Conservation (phyloP, 2,329 filamentous ascomycete genomes). For the Zasmidium cellare region DNA sequence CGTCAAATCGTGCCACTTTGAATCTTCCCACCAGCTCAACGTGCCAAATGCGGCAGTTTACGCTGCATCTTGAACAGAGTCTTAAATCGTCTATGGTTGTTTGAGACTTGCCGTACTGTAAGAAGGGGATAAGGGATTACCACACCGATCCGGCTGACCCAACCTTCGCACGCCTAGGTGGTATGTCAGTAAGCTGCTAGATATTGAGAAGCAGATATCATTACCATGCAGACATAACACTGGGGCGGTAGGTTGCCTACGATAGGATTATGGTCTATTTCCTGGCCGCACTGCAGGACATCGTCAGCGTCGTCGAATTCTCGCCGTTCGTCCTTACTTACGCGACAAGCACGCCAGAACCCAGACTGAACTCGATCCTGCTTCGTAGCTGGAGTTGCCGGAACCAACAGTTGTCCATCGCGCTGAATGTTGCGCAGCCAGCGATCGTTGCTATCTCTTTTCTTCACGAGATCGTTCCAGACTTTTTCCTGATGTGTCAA, state of each 20-base stretch:
- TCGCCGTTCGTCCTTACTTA: background rate
- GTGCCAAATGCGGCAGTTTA: too few species aligned
- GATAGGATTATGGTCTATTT: too few species aligned
- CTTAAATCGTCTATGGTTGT: background rate
- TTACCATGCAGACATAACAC: background rate
- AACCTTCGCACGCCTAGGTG: slow-evolving; percentile 7
- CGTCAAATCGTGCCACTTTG: too few species aligned
- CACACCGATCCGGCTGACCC: background rate
- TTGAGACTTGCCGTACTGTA: background rate
- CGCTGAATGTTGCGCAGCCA: slow-evolving; percentile 6
- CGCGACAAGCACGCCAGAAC: slow-evolving; percentile 8
- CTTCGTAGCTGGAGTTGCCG: too few species aligned
- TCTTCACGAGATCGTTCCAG: background rate
- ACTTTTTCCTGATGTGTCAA: background rate
- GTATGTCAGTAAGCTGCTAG: background rate
- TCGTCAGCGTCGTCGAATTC: too few species aligned
- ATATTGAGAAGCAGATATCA: background rate
- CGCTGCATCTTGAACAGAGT: too few species aligned
- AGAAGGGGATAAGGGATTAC: background rate
- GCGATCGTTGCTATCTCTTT: slow-evolving; percentile 2
- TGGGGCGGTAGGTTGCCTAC: background rate
- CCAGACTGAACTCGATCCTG: background rate
- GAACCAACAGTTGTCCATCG: background rate
- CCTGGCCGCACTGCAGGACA: slow-evolving; percentile 2
- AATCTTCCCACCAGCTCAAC: too few species aligned